Evolutionary conservation across 129 eudicot species (phyloP), one percentile per base, ranked within the genome.

Genomic region (Lactuca sativa): DNA sequence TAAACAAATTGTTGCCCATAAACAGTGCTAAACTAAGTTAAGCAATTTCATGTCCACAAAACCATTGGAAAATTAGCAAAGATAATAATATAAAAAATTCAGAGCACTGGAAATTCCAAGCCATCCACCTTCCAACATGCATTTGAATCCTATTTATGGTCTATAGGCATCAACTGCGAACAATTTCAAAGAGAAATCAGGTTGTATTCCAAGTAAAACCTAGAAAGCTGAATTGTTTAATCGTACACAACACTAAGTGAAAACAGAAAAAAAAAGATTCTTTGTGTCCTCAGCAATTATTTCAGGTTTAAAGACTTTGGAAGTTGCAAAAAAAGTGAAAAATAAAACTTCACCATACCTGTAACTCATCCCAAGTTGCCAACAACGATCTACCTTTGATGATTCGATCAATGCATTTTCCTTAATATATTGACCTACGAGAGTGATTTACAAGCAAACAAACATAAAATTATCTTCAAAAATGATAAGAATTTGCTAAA

Each of bases 361-460:
- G 48, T 52, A 64, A 6, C 37, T 17, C 34, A 9, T 17, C 37
- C 55, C 69, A 41, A n/a, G n/a, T n/a, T n/a, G n/a, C 2, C 37
- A 8, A 16, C 25, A n/a, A n/a, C n/a, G 21, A 61, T 47, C 60
- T 11, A 37, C 21, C 63, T 17, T 17, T 17, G 37, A 38, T 38
- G 52, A 17, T 54, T 11, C 25, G 53, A 18, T 38, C 62, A 37
- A 55, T 69, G 54, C 43, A 52, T 36, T 36, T 54, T 68, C 73
- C 31, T 10, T 57, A 18, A 40, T 64, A 18, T 3, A 11, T 40
- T 58, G 57, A 70, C 59, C 75, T 58, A 43, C 66, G 18, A 70
- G 16, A 66, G 41, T 21, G 32, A 49, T 49, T 31, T 12, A 70
- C 66, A 70, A 59, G 9, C 55, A 56, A n/a, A n/a, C n/a, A n/a